phyloP scores from a whole-genome alignment of 2,329 filamentous ascomycete genomes.

The Epichloe uncinata region DNA sequence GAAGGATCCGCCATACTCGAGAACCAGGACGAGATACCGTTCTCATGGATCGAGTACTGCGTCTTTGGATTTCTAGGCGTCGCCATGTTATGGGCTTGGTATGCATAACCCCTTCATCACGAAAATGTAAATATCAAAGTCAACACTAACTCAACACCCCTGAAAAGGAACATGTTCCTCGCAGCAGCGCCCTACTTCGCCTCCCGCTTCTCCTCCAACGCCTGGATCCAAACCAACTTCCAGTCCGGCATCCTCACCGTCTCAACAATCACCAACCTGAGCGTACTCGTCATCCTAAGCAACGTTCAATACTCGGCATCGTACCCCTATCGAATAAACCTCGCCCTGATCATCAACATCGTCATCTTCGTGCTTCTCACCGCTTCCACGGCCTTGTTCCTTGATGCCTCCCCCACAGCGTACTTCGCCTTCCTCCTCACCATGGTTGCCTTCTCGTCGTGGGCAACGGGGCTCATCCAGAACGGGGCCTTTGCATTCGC shows the following conservation, averaged over 20 bases:
- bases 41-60: conserved; percentile 76
- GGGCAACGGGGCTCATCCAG: conserved; percentile 75
- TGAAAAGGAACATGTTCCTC: conserved; percentile 81
- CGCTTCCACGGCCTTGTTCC: conserved; percentile 60
- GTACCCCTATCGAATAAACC: conserved; percentile 75
- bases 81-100: conserved; percentile 98
- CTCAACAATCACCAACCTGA: conserved; percentile 72
- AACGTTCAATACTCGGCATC: conserved; percentile 71
- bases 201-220: conserved; percentile 56
- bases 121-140: no score
- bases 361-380: conserved; percentile 65
- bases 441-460: conserved; percentile 67
- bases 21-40: conserved; percentile 34
- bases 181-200: conserved; percentile 91
- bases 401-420: conserved; percentile 44
- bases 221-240: conserved; percentile 67
- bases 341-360: conserved; percentile 66
- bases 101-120: conserved; percentile 19
- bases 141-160: no score
- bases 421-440: conserved; percentile 76
- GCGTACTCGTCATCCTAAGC: conserved; percentile 61
- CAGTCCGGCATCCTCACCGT: conserved; percentile 82
- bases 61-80: conserved; percentile 78
- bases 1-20: conserved; percentile 17
- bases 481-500: conserved; percentile 93